Conservation (phyloP, 352 stramenopile genomes). For the Phytophthora pini region DNA sequence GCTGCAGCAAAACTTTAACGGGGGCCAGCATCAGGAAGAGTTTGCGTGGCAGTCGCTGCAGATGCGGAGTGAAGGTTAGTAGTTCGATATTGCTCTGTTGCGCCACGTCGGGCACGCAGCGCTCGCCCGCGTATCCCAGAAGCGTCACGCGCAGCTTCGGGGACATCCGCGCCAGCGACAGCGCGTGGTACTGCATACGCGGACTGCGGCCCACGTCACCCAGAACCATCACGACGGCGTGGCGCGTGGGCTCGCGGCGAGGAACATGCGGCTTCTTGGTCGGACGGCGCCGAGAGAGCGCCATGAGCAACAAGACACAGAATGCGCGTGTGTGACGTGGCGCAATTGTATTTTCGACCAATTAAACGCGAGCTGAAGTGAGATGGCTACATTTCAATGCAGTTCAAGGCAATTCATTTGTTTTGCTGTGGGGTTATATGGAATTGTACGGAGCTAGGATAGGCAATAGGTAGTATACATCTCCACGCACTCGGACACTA, state of each 20-base stretch:
- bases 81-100: constrained; percentile 67
- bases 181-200: constrained; percentile 99
- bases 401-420: too few relatives aligned
- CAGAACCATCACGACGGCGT: constrained; percentile 94
- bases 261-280: constrained; percentile 26
- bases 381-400: constrained; percentile 6
- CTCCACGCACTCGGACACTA: constrained; percentile 24
- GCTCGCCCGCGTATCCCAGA: constrained; percentile 94
- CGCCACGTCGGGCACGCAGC: constrained; percentile 80
- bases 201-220: constrained; percentile 97
- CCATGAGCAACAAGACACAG: constrained; percentile 8
- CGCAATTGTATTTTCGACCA: constrained; percentile 21
- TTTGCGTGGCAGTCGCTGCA: constrained; percentile 66
- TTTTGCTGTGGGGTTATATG: constrained; percentile 11
- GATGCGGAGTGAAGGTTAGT: constrained; percentile 78
- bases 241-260: constrained; percentile 31
- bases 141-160: constrained; percentile 83
- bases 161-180: constrained; percentile 91
- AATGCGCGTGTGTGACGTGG: constrained; percentile 19
- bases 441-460: constrained; percentile 15
- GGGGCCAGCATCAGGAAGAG: constrained; percentile 38
- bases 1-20: constrained; percentile 81
- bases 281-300: constrained; percentile 15
- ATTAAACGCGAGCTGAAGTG: constrained; percentile 13
- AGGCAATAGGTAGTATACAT: constrained; percentile 39